Evolutionary conservation across 2,329 filamentous ascomycete species (phyloP), one percentile per base, ranked within the genome.

Genomic region (Nemania diffusa): DNA sequence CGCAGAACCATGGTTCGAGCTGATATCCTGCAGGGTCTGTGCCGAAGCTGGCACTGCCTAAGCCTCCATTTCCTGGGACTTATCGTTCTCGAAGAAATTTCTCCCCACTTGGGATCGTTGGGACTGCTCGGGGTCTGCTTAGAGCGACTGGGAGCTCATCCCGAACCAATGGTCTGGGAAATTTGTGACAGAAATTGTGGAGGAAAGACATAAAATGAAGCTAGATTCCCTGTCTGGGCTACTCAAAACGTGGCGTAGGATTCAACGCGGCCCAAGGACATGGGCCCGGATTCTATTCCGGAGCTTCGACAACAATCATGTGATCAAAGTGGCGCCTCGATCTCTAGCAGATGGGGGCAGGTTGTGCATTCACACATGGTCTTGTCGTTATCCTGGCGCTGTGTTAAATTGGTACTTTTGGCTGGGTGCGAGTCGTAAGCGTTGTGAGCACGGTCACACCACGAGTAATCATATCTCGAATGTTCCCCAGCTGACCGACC

Each of bases 81-180:
- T 57, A 55, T 27, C 32, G 32, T 71, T 69, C 69, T 69, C 50
- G 69, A 67, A 69, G 58, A 63, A 62, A 71, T 68, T 63, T 59
- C 56, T 50, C 68, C 57, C 67, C 67, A 67, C 64, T 52, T 60
- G 32, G 64, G 62, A 62, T 60, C 50, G 29, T 24, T 64, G 57
- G 66, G 44, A 55, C 59, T 60, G 50, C 40, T 64, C 57, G 51
- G 63, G 63, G 57, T 63, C 66, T 68, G 32, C 32, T 58, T 40
- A 67, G 59, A 60, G 56, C 26, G 42, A 17, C 58, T 59, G 34
- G 62, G 65, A 67, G 37, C 42, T 46, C 15, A 37, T 9, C 64
- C 64, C 64, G 67, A 65, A 62, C 62, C 69, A 71, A 71, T 69
- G 67, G 69, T 15, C 51, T 67, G 64, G 64, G 42, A 59, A 69